These are phyloP conservation scores for Amanita pallidorosea DNA, from an alignment of 768 basidiomycete genomes.

Conservation along the genomic window DNA sequence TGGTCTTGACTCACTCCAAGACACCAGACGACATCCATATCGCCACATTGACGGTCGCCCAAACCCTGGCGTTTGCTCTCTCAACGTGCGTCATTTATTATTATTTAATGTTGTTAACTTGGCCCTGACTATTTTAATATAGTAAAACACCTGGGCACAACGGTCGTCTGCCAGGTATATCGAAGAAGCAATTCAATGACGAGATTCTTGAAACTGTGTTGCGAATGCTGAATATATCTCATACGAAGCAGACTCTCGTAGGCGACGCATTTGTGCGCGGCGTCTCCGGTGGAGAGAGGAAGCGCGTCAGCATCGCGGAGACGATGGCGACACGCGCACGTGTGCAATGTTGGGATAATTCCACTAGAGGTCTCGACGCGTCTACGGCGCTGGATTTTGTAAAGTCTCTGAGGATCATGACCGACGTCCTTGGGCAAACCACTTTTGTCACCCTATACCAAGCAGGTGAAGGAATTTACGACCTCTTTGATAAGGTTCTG, in stretches of 20 bases:
- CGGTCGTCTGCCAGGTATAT: constrained; percentile 58
- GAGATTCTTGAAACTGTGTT: constrained; percentile 54
- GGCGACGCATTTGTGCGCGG: constrained; percentile 84
- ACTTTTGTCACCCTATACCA: constrained; percentile 81
- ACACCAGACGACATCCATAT: constrained; percentile 67
- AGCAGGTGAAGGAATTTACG: constrained; percentile 71
- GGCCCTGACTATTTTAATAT: background rate
- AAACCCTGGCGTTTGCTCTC: constrained; percentile 63
- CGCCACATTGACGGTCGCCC: constrained; percentile 69
- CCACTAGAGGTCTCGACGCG: constrained; percentile 73
- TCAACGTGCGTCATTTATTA: constrained; percentile 35
- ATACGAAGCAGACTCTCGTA: constrained; percentile 70
- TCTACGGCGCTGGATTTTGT: constrained; percentile 85
- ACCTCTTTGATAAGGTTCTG: constrained; percentile 80
- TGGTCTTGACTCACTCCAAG: background rate
- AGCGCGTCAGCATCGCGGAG: constrained; percentile 76
- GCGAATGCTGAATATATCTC: constrained; percentile 74
- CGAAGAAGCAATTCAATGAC: constrained; percentile 44
- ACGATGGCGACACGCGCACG: constrained; percentile 78
- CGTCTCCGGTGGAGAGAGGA: constrained; percentile 72
- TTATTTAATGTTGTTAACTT: background rate
- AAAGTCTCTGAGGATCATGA: constrained; percentile 69
- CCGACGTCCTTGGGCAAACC: constrained; percentile 72
- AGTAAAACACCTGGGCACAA: constrained; percentile 65
- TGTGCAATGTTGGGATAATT: constrained; percentile 78